Evolutionary conservation across 73 alveolate species (phyloP).

Genomic region (Tetrahymena elliotti): DNA sequence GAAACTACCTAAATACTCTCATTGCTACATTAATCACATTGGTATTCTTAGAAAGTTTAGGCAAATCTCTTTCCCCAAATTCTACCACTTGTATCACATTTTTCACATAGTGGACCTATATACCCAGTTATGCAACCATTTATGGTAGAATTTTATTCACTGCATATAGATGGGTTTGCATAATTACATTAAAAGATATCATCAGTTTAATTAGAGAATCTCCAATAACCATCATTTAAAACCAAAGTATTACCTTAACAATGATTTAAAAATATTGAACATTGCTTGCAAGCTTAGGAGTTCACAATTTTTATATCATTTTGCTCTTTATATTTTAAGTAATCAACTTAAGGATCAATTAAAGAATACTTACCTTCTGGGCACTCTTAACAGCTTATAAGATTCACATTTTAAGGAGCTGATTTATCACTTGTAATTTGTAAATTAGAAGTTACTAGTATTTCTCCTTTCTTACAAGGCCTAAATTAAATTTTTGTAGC

Average conservation of each 20-base stretch:
- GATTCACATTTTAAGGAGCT: background rate
- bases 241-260: background rate
- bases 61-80: background rate
- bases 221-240: background rate
- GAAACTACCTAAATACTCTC: background rate
- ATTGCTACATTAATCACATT: background rate
- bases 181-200: background rate
- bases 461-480: background rate
- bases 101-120: background rate
- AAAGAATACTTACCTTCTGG: background rate
- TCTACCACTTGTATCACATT: background rate
- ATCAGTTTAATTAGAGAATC: background rate
- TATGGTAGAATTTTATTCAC: background rate
- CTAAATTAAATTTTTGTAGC: background rate
- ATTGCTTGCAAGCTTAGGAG: background rate
- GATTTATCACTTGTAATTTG: background rate
- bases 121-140: background rate
- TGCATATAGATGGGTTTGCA: background rate
- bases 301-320: background rate
- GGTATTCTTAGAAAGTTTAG: background rate
- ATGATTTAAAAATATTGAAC: background rate
- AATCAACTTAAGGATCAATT: background rate
- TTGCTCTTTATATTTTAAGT: background rate
- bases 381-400: background rate
- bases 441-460: background rate